phyloP scores from a whole-genome alignment of 2,329 filamentous ascomycete species.

The Fusarium burgessii region DNA sequence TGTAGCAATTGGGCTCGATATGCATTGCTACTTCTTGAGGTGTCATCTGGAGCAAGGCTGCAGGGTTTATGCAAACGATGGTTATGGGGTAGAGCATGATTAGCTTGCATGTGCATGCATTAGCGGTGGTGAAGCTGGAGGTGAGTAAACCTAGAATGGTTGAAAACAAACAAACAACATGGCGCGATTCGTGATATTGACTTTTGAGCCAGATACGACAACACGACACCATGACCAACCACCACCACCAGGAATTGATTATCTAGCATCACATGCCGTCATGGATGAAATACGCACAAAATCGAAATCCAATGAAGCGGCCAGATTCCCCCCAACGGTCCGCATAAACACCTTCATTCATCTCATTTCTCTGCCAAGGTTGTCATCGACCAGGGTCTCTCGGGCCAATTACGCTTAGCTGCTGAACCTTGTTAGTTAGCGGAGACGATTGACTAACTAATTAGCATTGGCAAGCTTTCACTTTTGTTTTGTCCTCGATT shows the following conservation, averaged over 20 bases:
- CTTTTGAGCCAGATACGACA: conserved; percentile 9
- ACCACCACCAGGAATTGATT: background rate
- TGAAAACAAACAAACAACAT: conserved; percentile 30
- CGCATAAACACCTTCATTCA: conserved; percentile 36
- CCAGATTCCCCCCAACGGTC: conserved; percentile 1
- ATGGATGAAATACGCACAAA: conserved; percentile 16
- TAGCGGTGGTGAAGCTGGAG: background rate
- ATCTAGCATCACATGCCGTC: conserved; percentile 30
- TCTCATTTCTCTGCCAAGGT: conserved; percentile 42
- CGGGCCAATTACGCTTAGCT: conserved; percentile 35
- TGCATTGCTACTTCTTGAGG: conserved; percentile 16
- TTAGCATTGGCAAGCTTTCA: background rate
- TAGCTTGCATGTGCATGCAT: conserved; percentile 20
- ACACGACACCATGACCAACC: conserved; percentile 8
- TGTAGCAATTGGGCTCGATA: background rate
- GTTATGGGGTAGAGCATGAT: background rate
- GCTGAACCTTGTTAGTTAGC: conserved; percentile 15
- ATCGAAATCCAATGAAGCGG: background rate
- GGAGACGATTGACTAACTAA: background rate
- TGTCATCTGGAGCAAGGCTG: conserved; percentile 19
- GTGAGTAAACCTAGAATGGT: conserved; percentile 7
- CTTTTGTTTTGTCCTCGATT: conserved; percentile 5
- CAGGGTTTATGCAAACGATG: conserved; percentile 28
- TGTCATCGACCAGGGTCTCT: conserved; percentile 26
- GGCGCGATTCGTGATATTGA: conserved; percentile 26